Base-by-base conservation (phyloP, 495 filamentous ascomycete species). In the Chaetomium tenue region DNA sequence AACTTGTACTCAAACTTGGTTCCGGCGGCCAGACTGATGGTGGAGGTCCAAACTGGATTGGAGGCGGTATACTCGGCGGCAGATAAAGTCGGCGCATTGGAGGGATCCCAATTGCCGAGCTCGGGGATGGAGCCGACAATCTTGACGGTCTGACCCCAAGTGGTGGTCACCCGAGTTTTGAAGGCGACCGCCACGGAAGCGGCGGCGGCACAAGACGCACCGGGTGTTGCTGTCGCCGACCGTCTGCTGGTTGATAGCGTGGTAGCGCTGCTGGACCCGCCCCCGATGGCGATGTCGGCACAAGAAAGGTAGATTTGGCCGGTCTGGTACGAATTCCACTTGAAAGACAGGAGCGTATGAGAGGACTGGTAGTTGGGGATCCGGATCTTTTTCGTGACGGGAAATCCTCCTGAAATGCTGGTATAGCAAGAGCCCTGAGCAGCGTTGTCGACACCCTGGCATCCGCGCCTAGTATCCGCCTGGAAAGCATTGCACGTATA, bases 1-100 rank as follows among this genome's bases (percentile, higher is more conserved):
- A 85, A 92, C 75, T 91, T 91, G 71, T 90, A 91, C 71, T 88
- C 63, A 40, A 91, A 80, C 0, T 66, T 72, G 30, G 79, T 80
- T 0, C 87, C 87, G 0, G 82, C 80, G 0, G 83, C 72, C 13
- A 90, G 64, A 5, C 66, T 76, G 9, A 86, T 62, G 0, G 82
- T 83, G 4, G 67, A 78, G 44, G 63, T 80, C 88, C 88, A 90
- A 12, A 88, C 59, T 0, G 83, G 82, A 64, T 87, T 80, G 63
- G 72, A 78, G 8, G 63, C 68, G 1, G 84, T 85, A 67, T 89
- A 90, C 7, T 79, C 60, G 15, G 73, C 70, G 4, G 87, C 81
- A 16, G 77, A 82, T 28, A 91, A 72, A 0, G 84, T 74, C 0
- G 86, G 39, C 0, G 80, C 86, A 18, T 71, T 70, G 30, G 67